Percentiles rank a stretch among this genome's conserved stretches.
Conservation (phyloP, 1,139 yeast species). For the Suhomyces atakaporum region DNA sequence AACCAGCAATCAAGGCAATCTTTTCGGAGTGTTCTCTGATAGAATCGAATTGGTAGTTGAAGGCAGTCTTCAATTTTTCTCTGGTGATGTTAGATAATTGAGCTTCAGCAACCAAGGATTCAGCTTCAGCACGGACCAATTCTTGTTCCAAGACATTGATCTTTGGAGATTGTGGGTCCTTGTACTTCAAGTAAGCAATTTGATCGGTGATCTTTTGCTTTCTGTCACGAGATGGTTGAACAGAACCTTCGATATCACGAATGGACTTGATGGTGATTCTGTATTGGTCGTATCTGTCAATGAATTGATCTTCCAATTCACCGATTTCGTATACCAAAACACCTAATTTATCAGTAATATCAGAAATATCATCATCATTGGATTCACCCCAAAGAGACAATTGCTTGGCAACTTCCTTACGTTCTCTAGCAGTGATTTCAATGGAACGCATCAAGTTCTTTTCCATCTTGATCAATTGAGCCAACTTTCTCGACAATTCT, state of each 20-base stretch:
- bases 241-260: conserved; percentile 83
- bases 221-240: conserved; percentile 85
- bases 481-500: conserved; percentile 73
- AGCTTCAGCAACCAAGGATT: conserved; percentile 87
- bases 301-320: conserved; percentile 84
- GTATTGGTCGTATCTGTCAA: conserved; percentile 84
- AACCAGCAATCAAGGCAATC: conserved; percentile 83
- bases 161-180: conserved; percentile 83
- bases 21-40: conserved; percentile 82
- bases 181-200: conserved; percentile 79
- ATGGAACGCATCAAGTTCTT: conserved; percentile 78
- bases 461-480: conserved; percentile 78
- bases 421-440: conserved; percentile 75
- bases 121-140: conserved; percentile 88
- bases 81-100: conserved; percentile 85
- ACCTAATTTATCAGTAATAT: conserved; percentile 84
- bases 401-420: conserved; percentile 83
- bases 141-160: conserved; percentile 83
- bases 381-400: conserved; percentile 83
- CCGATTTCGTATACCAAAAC: conserved; percentile 81
- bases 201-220: conserved; percentile 83
- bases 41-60: conserved; percentile 81
- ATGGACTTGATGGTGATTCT: conserved; percentile 78
- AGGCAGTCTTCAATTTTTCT: conserved; percentile 84
- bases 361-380: conserved; percentile 82